Base-by-base conservation (phyloP, 306 rosid genomes). In the Lathyrus sativus region DNA sequence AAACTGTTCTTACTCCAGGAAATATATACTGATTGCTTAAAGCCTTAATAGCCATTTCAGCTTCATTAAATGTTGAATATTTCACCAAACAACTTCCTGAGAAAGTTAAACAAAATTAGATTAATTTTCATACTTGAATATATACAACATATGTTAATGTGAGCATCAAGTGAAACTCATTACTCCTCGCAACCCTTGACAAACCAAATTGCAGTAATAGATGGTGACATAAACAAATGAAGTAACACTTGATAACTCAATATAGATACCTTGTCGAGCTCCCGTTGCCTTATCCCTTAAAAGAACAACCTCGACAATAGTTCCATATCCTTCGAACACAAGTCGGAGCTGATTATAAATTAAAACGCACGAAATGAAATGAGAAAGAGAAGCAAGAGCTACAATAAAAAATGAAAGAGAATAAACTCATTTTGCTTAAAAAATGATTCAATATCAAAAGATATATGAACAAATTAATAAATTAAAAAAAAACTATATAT, bases 31-130 rank as follows among this genome's bases (percentile, higher is more conserved):
- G 91, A 76, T 80, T 79, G 76, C 66, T 91, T 82, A 92, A 76
- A 74, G 91, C 88, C 72, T 82, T 77, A 43, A 88, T 86, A 12
- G 93, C 96, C 75, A 80, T 84, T 74, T 88, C 93, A 74, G 96
- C 96, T 71, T 81, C 96, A 80, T 83, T 77, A 14, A 75, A 12
- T 12, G 88, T 83, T 63, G 89, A 76, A 78, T 83, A 90, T 70
- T 92, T 92, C 68, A 92, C 96, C 55, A 90, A 92, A 81, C 96
- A 92, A 73, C 87, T 86, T 71, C 96, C 96, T 89, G 86, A 44
- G 68, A 53, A 71, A 70, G 80, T 54, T 81, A 72, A 50, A 19
- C 61, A 51, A 77, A 44, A 76, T 67, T 72, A 50, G 68, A 71
- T 61, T 44, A 62, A 44, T 58, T 62, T 46, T 51, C 67, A 62